phyloP scores from a whole-genome alignment of 257 asterid species.

The Gynochthodes officinalis region DNA sequence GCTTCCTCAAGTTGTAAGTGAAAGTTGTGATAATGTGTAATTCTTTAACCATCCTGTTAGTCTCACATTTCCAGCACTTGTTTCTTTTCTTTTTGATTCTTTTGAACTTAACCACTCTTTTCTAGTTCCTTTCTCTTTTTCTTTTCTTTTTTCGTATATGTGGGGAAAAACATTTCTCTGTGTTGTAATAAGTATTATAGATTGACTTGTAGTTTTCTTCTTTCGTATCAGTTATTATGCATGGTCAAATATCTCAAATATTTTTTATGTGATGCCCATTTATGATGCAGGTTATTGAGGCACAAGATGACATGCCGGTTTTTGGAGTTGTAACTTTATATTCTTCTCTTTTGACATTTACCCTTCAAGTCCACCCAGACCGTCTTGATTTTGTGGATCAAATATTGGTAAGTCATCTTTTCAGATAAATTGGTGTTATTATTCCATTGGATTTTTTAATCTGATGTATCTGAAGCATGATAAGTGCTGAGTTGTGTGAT shows the following conservation, averaged over 20 bases:
- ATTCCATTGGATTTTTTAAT: background rate
- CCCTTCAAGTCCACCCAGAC: slow-evolving; percentile 94
- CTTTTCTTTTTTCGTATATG: background rate
- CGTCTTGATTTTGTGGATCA: slow-evolving; percentile 97
- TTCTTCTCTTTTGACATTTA: slow-evolving; percentile 88
- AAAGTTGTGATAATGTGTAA: background rate
- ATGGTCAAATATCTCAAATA: slow-evolving; percentile 5
- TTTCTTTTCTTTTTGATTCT: background rate
- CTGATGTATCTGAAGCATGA: background rate
- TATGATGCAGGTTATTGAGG: slow-evolving; percentile 92
- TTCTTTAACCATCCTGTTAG: background rate
- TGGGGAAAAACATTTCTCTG: background rate
- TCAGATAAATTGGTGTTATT: background rate
- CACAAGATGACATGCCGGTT: slow-evolving; percentile 81
- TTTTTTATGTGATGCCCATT: slow-evolving; percentile 11
- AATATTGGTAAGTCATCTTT: slow-evolving; percentile 60
- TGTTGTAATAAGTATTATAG: background rate
- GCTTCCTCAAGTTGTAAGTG: background rate
- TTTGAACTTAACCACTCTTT: background rate
- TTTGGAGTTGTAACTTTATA: slow-evolving; percentile 87
- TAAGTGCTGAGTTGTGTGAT: slow-evolving; percentile 1
- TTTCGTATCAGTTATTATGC: background rate
- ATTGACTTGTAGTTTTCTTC: background rate
- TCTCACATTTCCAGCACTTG: background rate
- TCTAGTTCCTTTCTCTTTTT: too few relatives aligned